phyloP scores from a whole-genome alignment of 1,284 basidiomycete species.

The Ustilago lituana region DNA sequence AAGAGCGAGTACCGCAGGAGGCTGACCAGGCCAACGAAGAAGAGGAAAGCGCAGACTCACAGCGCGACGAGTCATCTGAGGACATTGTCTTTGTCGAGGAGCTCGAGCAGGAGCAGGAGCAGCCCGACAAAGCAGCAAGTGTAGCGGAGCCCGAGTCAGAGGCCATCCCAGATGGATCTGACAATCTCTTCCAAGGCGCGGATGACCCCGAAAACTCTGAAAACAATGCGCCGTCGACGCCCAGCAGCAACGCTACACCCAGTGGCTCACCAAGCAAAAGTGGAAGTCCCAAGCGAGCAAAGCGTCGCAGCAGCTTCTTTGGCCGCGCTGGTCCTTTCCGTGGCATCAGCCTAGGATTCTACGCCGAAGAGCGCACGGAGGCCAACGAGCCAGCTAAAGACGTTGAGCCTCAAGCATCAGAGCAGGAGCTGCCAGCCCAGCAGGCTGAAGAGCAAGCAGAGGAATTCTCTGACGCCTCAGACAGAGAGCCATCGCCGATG shows the following conservation, averaged over 20 bases:
- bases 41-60: conserved; percentile 1
- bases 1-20: background rate
- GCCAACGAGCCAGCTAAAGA: conserved; percentile 2
- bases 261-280: conserved; percentile 22
- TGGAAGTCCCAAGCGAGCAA: conserved; percentile 42
- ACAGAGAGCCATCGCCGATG: conserved; percentile 20
- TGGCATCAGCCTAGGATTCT: conserved; percentile 48
- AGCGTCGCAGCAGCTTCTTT: conserved; percentile 54
- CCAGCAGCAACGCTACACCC: conserved; percentile 4
- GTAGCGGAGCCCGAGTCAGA: background rate
- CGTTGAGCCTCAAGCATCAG: background rate
- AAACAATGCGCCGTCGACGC: conserved; percentile 12
- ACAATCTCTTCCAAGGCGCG: too few species aligned
- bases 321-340: conserved; percentile 46
- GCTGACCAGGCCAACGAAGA: background rate
- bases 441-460: conserved; percentile 5
- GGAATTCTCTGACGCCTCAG: conserved; percentile 24
- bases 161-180: background rate
- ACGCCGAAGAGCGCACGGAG: conserved; percentile 45
- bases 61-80: conserved; percentile 19
- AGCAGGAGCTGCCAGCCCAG: too few species aligned
- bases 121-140: background rate
- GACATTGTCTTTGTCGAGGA: conserved; percentile 43
- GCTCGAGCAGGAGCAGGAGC: conserved; percentile 25
- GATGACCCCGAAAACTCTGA: conserved; percentile 9